Base-by-base conservation (phyloP, 805 yeast genomes). In the Priceomyces melissophilus region DNA sequence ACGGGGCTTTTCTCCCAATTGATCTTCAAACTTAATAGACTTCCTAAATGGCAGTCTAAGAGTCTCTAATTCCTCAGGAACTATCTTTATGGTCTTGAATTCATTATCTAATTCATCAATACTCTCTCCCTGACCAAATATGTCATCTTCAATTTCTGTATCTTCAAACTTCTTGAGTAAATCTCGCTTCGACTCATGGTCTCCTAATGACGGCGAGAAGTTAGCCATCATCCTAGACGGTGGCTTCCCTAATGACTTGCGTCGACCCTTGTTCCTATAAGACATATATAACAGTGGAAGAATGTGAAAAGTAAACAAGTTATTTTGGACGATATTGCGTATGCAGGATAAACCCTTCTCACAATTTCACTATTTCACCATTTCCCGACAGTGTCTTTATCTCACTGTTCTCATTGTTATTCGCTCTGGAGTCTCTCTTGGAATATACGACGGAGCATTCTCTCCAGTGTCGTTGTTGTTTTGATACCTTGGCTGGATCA, bases 401-500 rank as follows among this genome's bases (percentile, higher is more conserved):
- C 15, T 30, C 10, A 45, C 38, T 2, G 55, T 55, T 10, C 30
- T 37, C 55, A 54, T 52, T 1, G 42, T 20, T 10, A 35, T 30
- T 3, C 32, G 10, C 23, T 39, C 48, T 3, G 63, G 62, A 23
- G 68, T 66, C 0, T 67, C 63, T 4, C 69, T 61, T 11, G 65
- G 47, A 11, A 79, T 65, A 9, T 64, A 59, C 1, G 59, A 39
- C 0, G 85, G 83, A 0, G 84, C 84, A 16, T 41, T 38, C 0
- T 53, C 65, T 0, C 87, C 88, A 0, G 88, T 82, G 53, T 83
- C 88, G 50, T 83, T 81, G 47, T 81, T 79, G 34, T 75, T 67
- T 52, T 81, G 86, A 30, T 61, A 53, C 30, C 64, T 72, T 1
- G 89, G 88, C 54, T 83, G 89, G 6, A 81, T 54, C 30, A 80